These are phyloP conservation scores for Coffea eugenioides DNA, from an alignment of 257 asterid species.

Conservation along the genomic window DNA sequence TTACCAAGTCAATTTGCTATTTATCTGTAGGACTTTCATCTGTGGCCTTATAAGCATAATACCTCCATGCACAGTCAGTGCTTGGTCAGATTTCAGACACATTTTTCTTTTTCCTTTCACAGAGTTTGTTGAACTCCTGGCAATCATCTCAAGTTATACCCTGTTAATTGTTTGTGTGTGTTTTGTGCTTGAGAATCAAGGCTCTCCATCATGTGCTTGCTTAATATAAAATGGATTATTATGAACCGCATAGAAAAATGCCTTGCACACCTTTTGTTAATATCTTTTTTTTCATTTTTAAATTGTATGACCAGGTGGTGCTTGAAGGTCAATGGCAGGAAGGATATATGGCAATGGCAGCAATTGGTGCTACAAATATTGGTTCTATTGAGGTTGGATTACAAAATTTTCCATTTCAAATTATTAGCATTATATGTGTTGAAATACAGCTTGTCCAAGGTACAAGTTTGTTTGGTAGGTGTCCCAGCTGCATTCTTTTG, in stretches of 20 bases:
- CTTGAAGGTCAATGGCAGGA: constrained; percentile 92
- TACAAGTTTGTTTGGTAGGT: not conserved
- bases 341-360: constrained; percentile 98
- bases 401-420: not conserved
- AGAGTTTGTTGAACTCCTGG: not conserved
- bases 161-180: not conserved
- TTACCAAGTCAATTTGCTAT: not conserved
- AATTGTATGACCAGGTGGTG: constrained; percentile 59
- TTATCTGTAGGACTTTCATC: not conserved
- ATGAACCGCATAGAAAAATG: not conserved
- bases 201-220: not conserved
- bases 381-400: constrained; percentile 84
- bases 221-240: not conserved
- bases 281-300: not conserved
- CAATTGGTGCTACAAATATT: constrained; percentile 91
- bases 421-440: not conserved
- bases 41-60: too few relatives aligned
- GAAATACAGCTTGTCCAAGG: not conserved
- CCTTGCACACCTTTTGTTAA: not conserved
- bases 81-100: not conserved
- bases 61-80: not conserved
- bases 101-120: too few relatives aligned
- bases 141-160: not conserved
- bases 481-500: not conserved
- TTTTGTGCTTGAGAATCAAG: not conserved